phyloP scores from a whole-genome alignment of 2,329 filamentous ascomycete genomes.

The Whalleya microplaca region DNA sequence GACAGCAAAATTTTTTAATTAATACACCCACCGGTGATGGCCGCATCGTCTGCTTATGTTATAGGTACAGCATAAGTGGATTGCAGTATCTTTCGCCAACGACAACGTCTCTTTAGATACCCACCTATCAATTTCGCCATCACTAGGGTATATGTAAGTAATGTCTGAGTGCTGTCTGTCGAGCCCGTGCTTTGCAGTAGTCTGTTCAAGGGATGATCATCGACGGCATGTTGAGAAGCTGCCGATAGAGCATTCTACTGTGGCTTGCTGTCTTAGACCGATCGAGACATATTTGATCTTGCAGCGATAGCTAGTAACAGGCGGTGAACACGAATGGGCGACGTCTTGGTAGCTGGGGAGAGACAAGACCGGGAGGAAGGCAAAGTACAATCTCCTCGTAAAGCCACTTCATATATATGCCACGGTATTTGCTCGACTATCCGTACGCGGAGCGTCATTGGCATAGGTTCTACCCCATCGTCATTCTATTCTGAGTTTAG shows the following conservation, averaged over 20 bases:
- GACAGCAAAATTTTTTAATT: too few relatives aligned
- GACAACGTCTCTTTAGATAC: background rate
- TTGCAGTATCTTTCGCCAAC: too few relatives aligned
- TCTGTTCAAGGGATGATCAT: background rate
- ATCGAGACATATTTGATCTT: background rate
- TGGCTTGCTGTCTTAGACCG: constrained; percentile 1
- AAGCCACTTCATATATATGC: background rate
- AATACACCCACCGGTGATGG: too few relatives aligned
- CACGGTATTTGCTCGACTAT: background rate
- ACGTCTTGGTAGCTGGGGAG: background rate
- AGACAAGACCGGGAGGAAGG: background rate
- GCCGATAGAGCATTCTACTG: background rate
- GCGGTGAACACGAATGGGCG: background rate
- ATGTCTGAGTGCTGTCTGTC: background rate
- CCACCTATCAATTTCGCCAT: background rate
- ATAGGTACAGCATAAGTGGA: too few relatives aligned
- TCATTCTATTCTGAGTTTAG: too few relatives aligned
- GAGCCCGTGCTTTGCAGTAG: background rate
- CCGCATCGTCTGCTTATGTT: too few relatives aligned
- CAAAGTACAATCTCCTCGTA: background rate
- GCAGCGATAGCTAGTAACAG: background rate
- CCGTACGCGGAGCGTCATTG: too few relatives aligned
- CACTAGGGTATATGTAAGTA: background rate
- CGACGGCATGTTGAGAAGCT: background rate
- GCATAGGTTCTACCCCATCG: too few relatives aligned